Conservation (phyloP, 1,284 basidiomycete species). For the Naganishia liquefaciens region DNA sequence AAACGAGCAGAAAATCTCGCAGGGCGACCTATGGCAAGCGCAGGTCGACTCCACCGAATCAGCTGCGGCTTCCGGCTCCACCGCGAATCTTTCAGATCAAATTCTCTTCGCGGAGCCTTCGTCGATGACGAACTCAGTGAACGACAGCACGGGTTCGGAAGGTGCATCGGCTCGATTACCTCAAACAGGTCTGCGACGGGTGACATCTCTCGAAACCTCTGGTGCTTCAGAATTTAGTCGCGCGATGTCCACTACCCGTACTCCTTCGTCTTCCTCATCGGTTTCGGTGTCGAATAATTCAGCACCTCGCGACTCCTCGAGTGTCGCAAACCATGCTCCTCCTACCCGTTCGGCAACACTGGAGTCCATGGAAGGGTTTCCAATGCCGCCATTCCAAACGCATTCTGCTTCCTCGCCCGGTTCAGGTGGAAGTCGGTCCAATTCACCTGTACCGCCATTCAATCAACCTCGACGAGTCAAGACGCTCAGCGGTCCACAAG, state of each 20-base stretch:
- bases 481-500: conserved; percentile 38
- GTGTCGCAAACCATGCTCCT: not conserved
- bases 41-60: conserved; percentile 3
- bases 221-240: conserved; percentile 30
- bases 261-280: conserved; percentile 16
- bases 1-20: not conserved
- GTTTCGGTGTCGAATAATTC: conserved; percentile 8
- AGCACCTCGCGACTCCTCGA: not conserved
- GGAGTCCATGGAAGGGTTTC: conserved; percentile 9
- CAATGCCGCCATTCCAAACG: conserved; percentile 7
- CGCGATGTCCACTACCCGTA: conserved; percentile 30
- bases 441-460: conserved; percentile 12
- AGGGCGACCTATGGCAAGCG: conserved; percentile 11
- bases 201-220: conserved; percentile 5
- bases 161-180: not conserved
- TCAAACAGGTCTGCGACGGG: not conserved
- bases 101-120: conserved; percentile 15
- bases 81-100: not conserved
- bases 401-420: conserved; percentile 8
- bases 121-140: not conserved
- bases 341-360: conserved; percentile 9
- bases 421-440: conserved; percentile 15
- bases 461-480: conserved; percentile 19
- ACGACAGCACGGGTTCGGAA: not conserved
- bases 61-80: not conserved